A percentile compares a stretch with the other conserved stretches of the same genome.
These are phyloP conservation scores for Hypericum androsaemum DNA, from an alignment of 345 rosid genomes.

Conservation along the genomic window DNA sequence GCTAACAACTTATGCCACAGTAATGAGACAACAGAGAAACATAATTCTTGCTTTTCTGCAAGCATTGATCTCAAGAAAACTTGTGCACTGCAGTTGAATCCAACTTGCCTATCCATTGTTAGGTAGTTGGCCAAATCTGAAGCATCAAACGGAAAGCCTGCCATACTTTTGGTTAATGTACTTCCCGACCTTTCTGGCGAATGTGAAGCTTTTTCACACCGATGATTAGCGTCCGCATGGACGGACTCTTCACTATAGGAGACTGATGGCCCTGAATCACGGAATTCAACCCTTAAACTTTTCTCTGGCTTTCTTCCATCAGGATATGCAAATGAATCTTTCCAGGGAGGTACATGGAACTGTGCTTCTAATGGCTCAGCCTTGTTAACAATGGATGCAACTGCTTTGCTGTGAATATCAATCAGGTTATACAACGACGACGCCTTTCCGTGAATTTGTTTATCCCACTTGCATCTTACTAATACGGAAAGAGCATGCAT, in stretches of 20 bases:
- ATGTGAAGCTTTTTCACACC: constrained; percentile 29
- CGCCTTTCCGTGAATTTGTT: constrained; percentile 64
- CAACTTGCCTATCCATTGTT: constrained; percentile 79
- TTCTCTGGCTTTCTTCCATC: constrained; percentile 38
- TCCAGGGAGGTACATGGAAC: constrained; percentile 55
- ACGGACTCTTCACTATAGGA: constrained; percentile 29
- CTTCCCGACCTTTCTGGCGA: constrained; percentile 42
- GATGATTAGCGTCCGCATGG: constrained; percentile 29
- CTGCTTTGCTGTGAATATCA: constrained; percentile 85
- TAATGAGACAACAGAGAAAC: constrained; percentile 88
- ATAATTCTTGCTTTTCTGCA: constrained; percentile 81
- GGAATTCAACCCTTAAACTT: constrained; percentile 25
- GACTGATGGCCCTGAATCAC: constrained; percentile 36
- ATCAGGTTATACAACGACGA: constrained; percentile 87
- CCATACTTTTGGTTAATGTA: constrained; percentile 45
- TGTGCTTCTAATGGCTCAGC: constrained; percentile 86
- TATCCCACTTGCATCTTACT: constrained; percentile 89
- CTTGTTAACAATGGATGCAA: constrained; percentile 86
- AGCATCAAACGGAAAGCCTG: constrained; percentile 64
- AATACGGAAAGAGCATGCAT: constrained; percentile 72
- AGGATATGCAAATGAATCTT: constrained; percentile 33
- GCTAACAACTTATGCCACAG: constrained; percentile 90
- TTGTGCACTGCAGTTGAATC: constrained; percentile 74
- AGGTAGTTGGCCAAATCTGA: constrained; percentile 96
- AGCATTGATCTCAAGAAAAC: constrained; percentile 78